Evolutionary conservation across 1,284 basidiomycete genomes (phyloP), one percentile per base, ranked within the genome.

Genomic region (Erythrobasidium hasegawianum): DNA sequence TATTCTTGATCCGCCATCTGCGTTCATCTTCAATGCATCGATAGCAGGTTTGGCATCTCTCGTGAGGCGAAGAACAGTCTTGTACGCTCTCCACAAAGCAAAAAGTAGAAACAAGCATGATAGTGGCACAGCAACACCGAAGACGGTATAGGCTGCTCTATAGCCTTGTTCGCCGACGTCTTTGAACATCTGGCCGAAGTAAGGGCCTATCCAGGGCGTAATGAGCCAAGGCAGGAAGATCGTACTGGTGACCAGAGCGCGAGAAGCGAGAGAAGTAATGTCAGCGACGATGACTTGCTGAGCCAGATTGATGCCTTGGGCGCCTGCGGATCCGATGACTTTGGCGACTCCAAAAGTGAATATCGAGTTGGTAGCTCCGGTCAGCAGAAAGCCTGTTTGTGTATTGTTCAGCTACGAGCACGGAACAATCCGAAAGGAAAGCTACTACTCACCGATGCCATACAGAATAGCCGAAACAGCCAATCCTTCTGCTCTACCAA

Each of bases 241-340:
- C 10, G 74, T 75, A 39, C 71, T 71, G 22, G 72, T 72, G 53
- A 75, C 69, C 18, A 76, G 64, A 11, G 70, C 74, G 26, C 75
- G 74, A 26, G 72, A 73, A 3, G 72, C 64, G 0, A 76, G 68
- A 2, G 74, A 71, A 2, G 75, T 72, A 38, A 74, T 76, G 64
- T 76, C 75, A 67, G 68, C 75, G 8, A 76, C 71, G 41, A 76
- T 71, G 55, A 76, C 72, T 59, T 74, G 72, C 50, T 75, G 73
- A 1, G 72, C 69, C 11, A 76, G 69, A 38, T 75, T 73, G 20
- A 76, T 67, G 13, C 75, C 75, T 65, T 74, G 73, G 0, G 70
- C 71, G 10, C 75, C 75, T 4, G 75, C 68, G 1, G 73, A 67
- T 0, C 73, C 69, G 24, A 75, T 57, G 0, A 72, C 71, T 14